These are phyloP conservation scores for Chalciporus pseudorubinellus DNA, from an alignment of 768 basidiomycete genomes.

Conservation along the genomic window DNA sequence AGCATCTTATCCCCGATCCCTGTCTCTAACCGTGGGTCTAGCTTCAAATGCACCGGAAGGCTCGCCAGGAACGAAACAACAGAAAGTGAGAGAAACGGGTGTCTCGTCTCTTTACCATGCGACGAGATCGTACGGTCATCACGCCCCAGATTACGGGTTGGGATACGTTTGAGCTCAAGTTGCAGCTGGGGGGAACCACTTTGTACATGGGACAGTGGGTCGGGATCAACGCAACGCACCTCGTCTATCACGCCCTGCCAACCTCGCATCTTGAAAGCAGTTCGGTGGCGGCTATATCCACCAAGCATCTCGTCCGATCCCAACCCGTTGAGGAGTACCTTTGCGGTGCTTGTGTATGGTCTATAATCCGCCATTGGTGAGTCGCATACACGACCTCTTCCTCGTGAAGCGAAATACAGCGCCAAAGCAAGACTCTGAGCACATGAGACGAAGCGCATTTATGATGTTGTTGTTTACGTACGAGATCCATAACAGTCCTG, in stretches of 20 bases:
- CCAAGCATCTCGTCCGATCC: slow-evolving; percentile 96
- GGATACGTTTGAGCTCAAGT: slow-evolving; percentile 83
- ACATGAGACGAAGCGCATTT: slow-evolving; percentile 2
- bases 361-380: slow-evolving; percentile 30
- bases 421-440: slow-evolving; percentile 85
- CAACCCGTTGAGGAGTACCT: slow-evolving; percentile 84
- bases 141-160: slow-evolving; percentile 85
- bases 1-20: slow-evolving; percentile 90
- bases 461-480: slow-evolving; percentile 34
- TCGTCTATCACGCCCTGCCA: slow-evolving; percentile 82
- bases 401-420: slow-evolving; percentile 89
- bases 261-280: slow-evolving; percentile 61
- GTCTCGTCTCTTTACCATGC: slow-evolving; percentile 88
- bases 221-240: slow-evolving; percentile 39
- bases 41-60: slow-evolving; percentile 79
- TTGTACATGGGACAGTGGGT: not conserved
- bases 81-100: slow-evolving; percentile 83
- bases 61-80: slow-evolving; percentile 75
- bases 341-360: slow-evolving; percentile 70
- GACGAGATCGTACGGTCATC: slow-evolving; percentile 94
- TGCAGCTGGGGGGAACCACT: slow-evolving; percentile 60
- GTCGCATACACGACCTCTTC: slow-evolving; percentile 56
- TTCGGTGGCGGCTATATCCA: slow-evolving; percentile 88
- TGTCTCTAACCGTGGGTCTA: slow-evolving; percentile 70
- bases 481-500: slow-evolving; percentile 88